Evolutionary conservation across 768 basidiomycete species (phyloP), one percentile per base, ranked within the genome.

Genomic region (Lentinula guzmanii): DNA sequence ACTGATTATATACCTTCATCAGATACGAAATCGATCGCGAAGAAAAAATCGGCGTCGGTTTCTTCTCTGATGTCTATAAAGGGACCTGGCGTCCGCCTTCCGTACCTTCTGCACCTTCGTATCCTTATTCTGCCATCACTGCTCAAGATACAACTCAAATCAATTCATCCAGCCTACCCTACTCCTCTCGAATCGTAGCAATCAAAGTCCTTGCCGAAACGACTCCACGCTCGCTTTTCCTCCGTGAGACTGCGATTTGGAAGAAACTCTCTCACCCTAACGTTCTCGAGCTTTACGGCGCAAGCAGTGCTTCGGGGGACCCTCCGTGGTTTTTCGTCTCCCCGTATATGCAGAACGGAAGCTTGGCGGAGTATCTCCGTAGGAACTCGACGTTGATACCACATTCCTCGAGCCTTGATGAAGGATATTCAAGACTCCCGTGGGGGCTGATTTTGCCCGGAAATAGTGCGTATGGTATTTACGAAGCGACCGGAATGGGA

Each of bases 311-410:
- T 0, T 76, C 77, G 7, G 83, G 83, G 24, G 85, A 87, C 45
- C 83, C 85, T 11, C 90, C 89, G 11, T 92, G 86, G 85, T 91
- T 89, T 74, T 81, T 90, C 55, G 90, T 95, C 52, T 86, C 85
- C 66, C 87, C 89, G 41, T 91, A 89, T 70, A 78, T 83, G 72
- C 73, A 80, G 63, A 77, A 87, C 42, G 89, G 90, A 24, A 86
- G 81, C 65, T 73, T 93, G 41, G 80, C 82, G 16, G 76, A 77
- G 61, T 89, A 79, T 67, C 72, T 93, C 65, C 16, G 61, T 21
- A 37, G 45, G 55, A 33, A n/a, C 24, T 56, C 55, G 10, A 56
- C 55, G 41, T 39, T 41, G 18, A 39, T 41, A 10, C 55, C 55
- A 18, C 6, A 48, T 11, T 4, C 21, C 3, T 9, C 18, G 10